Base-by-base conservation (phyloP, 495 filamentous ascomycete genomes). In the Melanomma pulvis-pyrius region DNA sequence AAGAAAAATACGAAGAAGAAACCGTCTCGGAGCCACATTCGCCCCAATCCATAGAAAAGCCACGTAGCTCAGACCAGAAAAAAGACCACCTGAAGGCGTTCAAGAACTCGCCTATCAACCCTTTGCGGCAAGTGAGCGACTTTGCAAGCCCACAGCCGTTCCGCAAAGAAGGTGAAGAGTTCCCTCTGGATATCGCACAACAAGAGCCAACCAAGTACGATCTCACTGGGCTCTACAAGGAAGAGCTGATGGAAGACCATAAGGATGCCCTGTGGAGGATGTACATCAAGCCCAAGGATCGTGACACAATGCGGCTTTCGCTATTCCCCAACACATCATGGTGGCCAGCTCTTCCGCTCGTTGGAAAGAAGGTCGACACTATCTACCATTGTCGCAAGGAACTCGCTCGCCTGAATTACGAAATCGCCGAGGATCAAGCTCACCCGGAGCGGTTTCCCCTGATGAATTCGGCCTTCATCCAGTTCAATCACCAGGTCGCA, bases 401-500 rank as follows among this genome's bases (percentile, higher is more conserved):
- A 75, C 76, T 98, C 19, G 93, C 96, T 44, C 87, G 89, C 21
- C 80, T 98, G 26, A 98, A 98, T 71, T 59, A 93, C 56, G 96
- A 98, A 77, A 97, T 98, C 57, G 93, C 97, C 74, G 78, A 88
- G 32, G 96, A 98, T 71, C 96, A 98, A 72, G 81, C 88, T 68
- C 82, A 92, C 32, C 90, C 90, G 0, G 93, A 97, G 69, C 87
- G 87, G 29, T 98, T 90, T 65, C 96, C 94, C 1, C 79, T 93
- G 58, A 96, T 98, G 93, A 97, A 92, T 71, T 96, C 96, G 13
- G 94, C 94, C 15, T 98, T 98, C 72, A 92, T 98, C 59, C 94
- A 98, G 75, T 98, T 98, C 83, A 97, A 98, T 70, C 90, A 97
- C 71, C 94, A 98, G 77, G 91, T 97, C 5, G 92, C 93, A 8